A percentile compares a stretch with the other conserved stretches of the same genome.
phyloP scores from a whole-genome alignment of 164 flowering plant genomes.

The Echeveria elegans region DNA sequence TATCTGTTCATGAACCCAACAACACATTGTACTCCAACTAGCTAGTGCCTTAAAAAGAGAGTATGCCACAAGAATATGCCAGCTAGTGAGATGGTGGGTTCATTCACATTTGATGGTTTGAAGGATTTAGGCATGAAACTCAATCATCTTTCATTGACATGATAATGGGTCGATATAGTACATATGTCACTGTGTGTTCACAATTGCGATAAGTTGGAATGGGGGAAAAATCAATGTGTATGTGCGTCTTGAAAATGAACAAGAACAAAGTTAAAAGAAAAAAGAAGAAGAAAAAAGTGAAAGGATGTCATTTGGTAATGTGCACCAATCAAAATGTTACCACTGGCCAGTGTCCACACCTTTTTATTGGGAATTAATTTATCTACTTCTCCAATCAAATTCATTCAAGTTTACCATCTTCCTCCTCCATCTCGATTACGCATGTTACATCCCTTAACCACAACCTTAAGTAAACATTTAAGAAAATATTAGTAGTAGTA shows the following conservation, averaged over 20 bases:
- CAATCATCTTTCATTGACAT: neutral
- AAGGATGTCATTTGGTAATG: neutral
- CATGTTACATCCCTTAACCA: no score
- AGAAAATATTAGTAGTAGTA: no score
- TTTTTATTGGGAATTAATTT: neutral
- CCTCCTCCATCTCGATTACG: neutral
- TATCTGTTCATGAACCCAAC: neutral
- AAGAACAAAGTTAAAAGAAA: neutral
- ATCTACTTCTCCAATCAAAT: conserved; percentile 2
- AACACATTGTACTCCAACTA: neutral
- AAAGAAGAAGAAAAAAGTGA: neutral
- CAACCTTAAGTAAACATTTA: no score
- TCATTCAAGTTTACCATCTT: neutral
- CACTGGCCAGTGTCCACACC: neutral
- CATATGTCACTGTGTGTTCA: neutral
- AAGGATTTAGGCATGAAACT: neutral
- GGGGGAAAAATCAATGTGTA: neutral
- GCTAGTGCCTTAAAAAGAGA: neutral
- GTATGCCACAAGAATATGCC: neutral
- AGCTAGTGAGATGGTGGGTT: neutral
- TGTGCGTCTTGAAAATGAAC: neutral
- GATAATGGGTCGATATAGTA: neutral
- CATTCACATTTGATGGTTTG: neutral
- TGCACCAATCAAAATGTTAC: neutral
- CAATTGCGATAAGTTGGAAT: neutral